A percentile compares a stretch with the other conserved stretches of the same genome.
These are phyloP conservation scores for bread wheat (Triticum aestivum) DNA, from an alignment of 176 grass and related monocot genomes.

Conservation along the genomic window IWGSC_CS_RefSeq_v2.1 NC_057812.1:435445494-435445993, in stretches of 20 bases:
- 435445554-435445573: slow-evolving; percentile 25
- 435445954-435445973: too few species aligned
- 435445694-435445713: background rate
- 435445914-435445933: background rate
- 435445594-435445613: slow-evolving; percentile 41
- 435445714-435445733: background rate
- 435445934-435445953: too few species aligned
- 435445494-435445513: slow-evolving; percentile 58
- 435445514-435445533: slow-evolving; percentile 48
- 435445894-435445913: background rate
- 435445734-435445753: slow-evolving; percentile 31
- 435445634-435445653: background rate
- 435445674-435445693: slow-evolving; percentile 31
- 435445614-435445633: background rate
- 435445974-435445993: background rate
- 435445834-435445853: background rate
- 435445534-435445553: background rate
- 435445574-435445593: slow-evolving; percentile 39
- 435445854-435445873: background rate
- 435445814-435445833: background rate
- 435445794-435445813: slow-evolving; percentile 22
- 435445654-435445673: background rate
- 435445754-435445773: background rate
- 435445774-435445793: background rate
- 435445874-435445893: background rate